phyloP scores from a whole-genome alignment of 192 early-diverging fungal genomes.

The Thamnidium elegans region DNA sequence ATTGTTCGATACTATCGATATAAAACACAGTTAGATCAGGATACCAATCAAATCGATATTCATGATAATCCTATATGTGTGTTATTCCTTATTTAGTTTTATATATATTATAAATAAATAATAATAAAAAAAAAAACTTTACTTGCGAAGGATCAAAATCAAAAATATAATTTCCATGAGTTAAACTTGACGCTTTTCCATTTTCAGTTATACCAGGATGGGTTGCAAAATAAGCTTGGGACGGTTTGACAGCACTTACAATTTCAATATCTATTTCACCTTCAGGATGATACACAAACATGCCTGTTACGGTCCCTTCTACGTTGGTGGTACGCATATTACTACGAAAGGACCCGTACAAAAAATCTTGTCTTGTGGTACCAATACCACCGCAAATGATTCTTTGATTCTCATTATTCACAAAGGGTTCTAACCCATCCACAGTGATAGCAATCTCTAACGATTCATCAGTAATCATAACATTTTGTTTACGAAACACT shows the following conservation, averaged over 20 bases:
- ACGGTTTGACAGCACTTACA: slow-evolving; percentile 17
- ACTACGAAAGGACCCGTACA: slow-evolving; percentile 29
- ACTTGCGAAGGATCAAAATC: slow-evolving; percentile 18
- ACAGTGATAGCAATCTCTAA: slow-evolving; percentile 18
- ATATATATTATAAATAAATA: background rate
- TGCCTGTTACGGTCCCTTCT: slow-evolving; percentile 18
- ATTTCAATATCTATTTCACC: slow-evolving; percentile 33
- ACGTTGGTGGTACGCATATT: slow-evolving; percentile 10
- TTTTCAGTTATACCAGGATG: slow-evolving; percentile 19
- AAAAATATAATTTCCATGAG: slow-evolving; percentile 18
- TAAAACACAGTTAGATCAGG: slow-evolving; percentile 18
- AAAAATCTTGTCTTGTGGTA: slow-evolving; percentile 18
- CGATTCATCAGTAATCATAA: background rate
- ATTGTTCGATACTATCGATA: slow-evolving; percentile 11
- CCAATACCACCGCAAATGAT: slow-evolving; percentile 20
- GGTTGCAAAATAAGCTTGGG: slow-evolving; percentile 27
- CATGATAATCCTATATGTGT: slow-evolving; percentile 24
- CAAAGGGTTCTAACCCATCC: background rate
- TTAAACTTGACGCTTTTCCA: slow-evolving; percentile 22
- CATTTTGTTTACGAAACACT: slow-evolving; percentile 18
- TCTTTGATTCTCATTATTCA: too few species aligned
- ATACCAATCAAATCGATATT: slow-evolving; percentile 38
- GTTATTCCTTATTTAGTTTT: background rate
- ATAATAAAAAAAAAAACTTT: background rate
- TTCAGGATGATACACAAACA: slow-evolving; percentile 21